Evolutionary conservation across 2,329 filamentous ascomycete genomes (phyloP), one percentile per base, ranked within the genome.

Genomic region (Pezicula rhizophila): DNA sequence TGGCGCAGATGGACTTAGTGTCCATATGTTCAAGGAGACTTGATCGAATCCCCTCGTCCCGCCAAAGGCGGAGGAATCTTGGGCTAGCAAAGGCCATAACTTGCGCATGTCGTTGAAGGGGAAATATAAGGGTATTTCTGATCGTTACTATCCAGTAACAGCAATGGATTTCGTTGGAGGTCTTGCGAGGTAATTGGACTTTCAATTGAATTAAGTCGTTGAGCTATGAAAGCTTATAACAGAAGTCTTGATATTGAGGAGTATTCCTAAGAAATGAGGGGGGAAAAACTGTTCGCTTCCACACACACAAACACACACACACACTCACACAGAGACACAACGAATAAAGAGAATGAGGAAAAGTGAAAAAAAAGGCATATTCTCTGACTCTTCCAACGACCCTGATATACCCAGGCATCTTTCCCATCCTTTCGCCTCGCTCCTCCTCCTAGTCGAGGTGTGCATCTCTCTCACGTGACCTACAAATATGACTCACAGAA

Each of bases 1-100:
- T 60, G 54, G 76, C 71, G 68, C 77, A 78, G 54, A 81, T 57
- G 8, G 55, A 51, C n/a, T 45, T 47, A 28, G 48, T 60, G 44
- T 64, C 60, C 47, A 65, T 20, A 41, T 61, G 50, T 47, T 56
- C 50, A 52, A 65, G 53, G 43, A 66, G 49, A 26, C 33, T 51
- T 47, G 52, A 52, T 39, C 57, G 57, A 37, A 66, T 55, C 8
- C 43, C 43, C n/a, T 60, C 55, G 56, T 64, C 53, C 57, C 57
- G 56, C 63, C 63, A 66, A 25, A 65, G 52, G 54, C 55, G 53
- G 51, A 58, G 46, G 55, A 64, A 60, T 51, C 49, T 50, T 59
- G 59, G 53, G 56, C 47, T 62, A 42, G 52, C 38, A 39, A 45
- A 45, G 48, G 64, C 63, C 64, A 66, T 66, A 61, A 57, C 61